phyloP scores from a whole-genome alignment of 2,329 filamentous ascomycete species.

The Neonectria hederae region DNA sequence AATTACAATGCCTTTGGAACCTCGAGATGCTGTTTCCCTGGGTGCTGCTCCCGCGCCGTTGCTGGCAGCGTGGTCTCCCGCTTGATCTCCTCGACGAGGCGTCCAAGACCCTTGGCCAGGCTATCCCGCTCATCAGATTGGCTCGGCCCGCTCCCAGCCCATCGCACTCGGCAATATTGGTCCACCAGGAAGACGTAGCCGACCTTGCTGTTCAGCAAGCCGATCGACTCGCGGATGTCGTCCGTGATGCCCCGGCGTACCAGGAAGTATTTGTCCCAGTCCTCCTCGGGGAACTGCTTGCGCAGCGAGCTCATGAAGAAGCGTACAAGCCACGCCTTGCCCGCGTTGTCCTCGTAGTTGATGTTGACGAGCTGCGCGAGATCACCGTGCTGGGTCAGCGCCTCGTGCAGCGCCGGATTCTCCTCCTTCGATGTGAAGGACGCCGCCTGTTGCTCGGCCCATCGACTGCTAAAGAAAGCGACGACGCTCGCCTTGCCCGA shows the following conservation, averaged over 20 bases:
- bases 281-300: conserved; percentile 57
- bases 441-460: conserved; percentile 83
- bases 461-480: conserved; percentile 81
- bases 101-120: conserved; percentile 70
- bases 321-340: conserved; percentile 69
- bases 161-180: conserved; percentile 86
- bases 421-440: conserved; percentile 72
- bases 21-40: conserved; percentile 45
- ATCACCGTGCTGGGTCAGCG: conserved; percentile 64
- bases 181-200: conserved; percentile 95
- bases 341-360: conserved; percentile 84
- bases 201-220: conserved; percentile 86
- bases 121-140: conserved; percentile 72
- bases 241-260: conserved; percentile 67
- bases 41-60: conserved; percentile 47
- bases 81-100: conserved; percentile 68
- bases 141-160: conserved; percentile 84
- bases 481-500: conserved; percentile 80
- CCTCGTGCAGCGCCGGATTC: conserved; percentile 75
- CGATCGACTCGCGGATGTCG: conserved; percentile 70
- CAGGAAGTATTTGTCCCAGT: conserved; percentile 70
- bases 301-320: conserved; percentile 66
- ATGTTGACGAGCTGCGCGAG: conserved; percentile 81
- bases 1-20: conserved; percentile 42
- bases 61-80: conserved; percentile 48